Base-by-base conservation (phyloP, 108 stramenopile species). In the Cyclotella sp. region DNA sequence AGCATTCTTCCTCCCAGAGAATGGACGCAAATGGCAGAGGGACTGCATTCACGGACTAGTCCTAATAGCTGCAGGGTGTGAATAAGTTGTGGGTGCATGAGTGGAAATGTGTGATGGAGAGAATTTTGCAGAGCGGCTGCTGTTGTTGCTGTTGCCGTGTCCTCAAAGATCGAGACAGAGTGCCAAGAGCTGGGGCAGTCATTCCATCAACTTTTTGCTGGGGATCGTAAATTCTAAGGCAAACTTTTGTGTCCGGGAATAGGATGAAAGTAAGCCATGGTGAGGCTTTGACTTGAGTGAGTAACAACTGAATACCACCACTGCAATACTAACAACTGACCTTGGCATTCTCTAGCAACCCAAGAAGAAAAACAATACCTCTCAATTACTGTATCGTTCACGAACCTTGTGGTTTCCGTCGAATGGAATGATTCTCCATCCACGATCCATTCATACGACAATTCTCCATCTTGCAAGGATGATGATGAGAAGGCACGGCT, bases 1-100 rank as follows among this genome's bases (percentile, higher is more conserved):
- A 1, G 94, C 89, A 93, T 68, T 18, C 93, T 76, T 5, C 96
- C 96, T 34, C 96, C 96, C 44, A 89, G 79, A 1, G 91, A 92
- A 83, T 97, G 96, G 19, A 93, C 96, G n/a, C 91, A 88, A 13
- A 92, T 68, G 14, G 82, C 78, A 1, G 19, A 55, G 42, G 78
- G 77, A 51, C 64, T 73, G 41, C 61, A 54, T 0, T 61, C 34
- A 1, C 72, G 51, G 16, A 55, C n/a, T 19, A 79, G 34, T 12
- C 75, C 79, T 0, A 79, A 49, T 15, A 52, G 30, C 30, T 62
- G 19, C 12, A 93, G 47, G 0, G 95, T 92, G 21, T 84, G 27
- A 81, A 24, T 11, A 94, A 62, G 68, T 94, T 93, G 19, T 80
- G 21, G 5, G 71, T 75, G 57, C 86, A 86, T 19, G 63, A 53